Base-by-base conservation (phyloP, 2,329 filamentous ascomycete genomes). In the Colletotrichum abscissum region DNA sequence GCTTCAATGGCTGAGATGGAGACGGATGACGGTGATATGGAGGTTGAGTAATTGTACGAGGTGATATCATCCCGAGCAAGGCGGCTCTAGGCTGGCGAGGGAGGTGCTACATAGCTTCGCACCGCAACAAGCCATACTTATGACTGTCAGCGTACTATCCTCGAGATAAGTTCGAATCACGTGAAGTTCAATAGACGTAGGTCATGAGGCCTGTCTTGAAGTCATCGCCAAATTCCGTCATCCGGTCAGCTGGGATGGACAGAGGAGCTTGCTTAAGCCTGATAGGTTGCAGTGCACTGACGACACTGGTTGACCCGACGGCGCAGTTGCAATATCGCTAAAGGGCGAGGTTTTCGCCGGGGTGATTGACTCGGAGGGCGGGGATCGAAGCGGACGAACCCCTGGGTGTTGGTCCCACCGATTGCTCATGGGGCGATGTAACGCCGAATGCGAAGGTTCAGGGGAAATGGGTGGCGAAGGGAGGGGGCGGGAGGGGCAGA, bases 361-460 rank as follows among this genome's bases (percentile, higher is more conserved):
- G n/a, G n/a, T 28, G 64, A 57, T 57, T 49, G 57, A 63, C 22
- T 63, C 55, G 67, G 56, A 19, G n/a, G 28, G 60, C 46, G 60
- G 60, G 67, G 66, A 68, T 49, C 24, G 55, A 26, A 30, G 11
- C 16, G 35, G 59, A 57, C 22, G 26, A 64, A 42, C 24, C 33
- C 42, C 55, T 64, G 59, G 7, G 33, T 26, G 14, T 8, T 22
- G 22, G 62, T 52, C 49, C 67, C 67, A 66, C 71, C 60, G 71
- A 73, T 70, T 52, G 60, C 60, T 46, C 59, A 35, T 70, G 56
- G 33, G 33, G 54, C 70, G 66, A 73, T 70, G 66, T 73, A 60
- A 73, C 66, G 19, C 35, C 56, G 35, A 57, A 60, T 30, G 35
- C 26, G 35, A 49, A 63, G 63, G 59, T 60, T 64, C 70, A 73